These are phyloP conservation scores for Eucalyptus sp. DNA, from an alignment of 345 rosid species.

Conservation along the genomic window DNA sequence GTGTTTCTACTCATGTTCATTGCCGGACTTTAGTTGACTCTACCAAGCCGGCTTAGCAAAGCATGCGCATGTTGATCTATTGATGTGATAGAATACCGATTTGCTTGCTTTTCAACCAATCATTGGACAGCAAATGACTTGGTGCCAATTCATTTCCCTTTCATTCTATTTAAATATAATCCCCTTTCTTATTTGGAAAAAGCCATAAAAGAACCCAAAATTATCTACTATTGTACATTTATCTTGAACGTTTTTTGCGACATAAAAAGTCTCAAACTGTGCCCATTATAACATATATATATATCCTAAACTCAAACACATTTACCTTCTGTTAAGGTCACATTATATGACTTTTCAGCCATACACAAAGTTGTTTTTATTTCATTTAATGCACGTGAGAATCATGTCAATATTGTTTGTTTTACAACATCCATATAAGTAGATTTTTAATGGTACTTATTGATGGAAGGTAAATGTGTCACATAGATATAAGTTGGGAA, in stretches of 20 bases:
- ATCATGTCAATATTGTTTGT: background rate
- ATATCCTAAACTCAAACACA: too few relatives aligned
- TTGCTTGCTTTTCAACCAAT: background rate
- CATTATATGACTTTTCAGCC: too few relatives aligned
- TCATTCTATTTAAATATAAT: background rate
- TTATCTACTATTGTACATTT: background rate
- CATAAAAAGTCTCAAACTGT: fast-evolving
- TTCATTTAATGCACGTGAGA: fast-evolving
- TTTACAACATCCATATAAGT: too few relatives aligned
- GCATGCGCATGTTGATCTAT: background rate
- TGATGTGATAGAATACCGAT: background rate
- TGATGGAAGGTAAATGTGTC: fast-evolving
- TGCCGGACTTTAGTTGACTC: background rate
- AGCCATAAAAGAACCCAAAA: background rate
- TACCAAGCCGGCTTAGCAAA: background rate
- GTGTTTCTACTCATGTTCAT: background rate
- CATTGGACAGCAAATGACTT: background rate
- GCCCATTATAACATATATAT: too few relatives aligned
- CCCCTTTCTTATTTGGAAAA: background rate
- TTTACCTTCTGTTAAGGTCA: too few relatives aligned
- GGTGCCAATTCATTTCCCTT: background rate
- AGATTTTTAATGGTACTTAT: fast-evolving
- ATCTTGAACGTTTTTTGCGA: fast-evolving
- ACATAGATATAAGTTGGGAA: fast-evolving
- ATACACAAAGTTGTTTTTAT: fast-evolving